Conservation (phyloP, 2,329 filamentous ascomycete genomes). For the Hirsutella thompsonii region DNA sequence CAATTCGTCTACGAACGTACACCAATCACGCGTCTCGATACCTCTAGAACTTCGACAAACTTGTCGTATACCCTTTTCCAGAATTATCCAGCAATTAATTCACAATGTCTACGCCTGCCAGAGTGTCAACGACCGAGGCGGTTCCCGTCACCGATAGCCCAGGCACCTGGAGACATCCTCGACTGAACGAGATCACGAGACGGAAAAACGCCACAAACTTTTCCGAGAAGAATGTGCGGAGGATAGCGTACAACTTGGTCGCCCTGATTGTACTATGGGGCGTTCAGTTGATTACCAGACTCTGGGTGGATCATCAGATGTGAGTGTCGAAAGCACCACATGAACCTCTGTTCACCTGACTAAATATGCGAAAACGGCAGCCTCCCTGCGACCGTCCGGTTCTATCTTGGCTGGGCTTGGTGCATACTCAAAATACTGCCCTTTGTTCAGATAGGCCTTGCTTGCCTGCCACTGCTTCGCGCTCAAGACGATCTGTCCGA, state of each 20-base stretch:
- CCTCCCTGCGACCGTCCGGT: slow-evolving; percentile 15
- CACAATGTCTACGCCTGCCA: slow-evolving; percentile 18
- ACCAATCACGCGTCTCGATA: too few relatives aligned
- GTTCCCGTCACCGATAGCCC: slow-evolving; percentile 37
- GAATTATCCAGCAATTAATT: neutral
- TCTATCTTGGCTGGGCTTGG: slow-evolving; percentile 31
- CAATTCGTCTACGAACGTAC: neutral
- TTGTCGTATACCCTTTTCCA: neutral
- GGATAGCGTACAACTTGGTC: slow-evolving; percentile 53
- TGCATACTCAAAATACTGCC: slow-evolving; percentile 41
- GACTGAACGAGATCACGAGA: slow-evolving; percentile 72
- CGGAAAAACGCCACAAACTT: slow-evolving; percentile 72
- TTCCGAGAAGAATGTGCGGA: slow-evolving; percentile 60
- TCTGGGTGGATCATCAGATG: slow-evolving; percentile 25
- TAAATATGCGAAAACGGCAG: slow-evolving; percentile 11
- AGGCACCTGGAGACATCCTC: slow-evolving; percentile 85
- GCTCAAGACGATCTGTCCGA: slow-evolving; percentile 69
- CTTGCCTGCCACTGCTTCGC: slow-evolving; percentile 60
- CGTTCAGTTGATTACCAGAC: slow-evolving; percentile 18
- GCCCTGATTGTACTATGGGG: slow-evolving; percentile 28
- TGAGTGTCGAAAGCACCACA: slow-evolving; percentile 10
- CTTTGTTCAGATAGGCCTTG: slow-evolving; percentile 56
- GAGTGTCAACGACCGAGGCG: slow-evolving; percentile 28
- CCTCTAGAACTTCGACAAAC: too few relatives aligned
- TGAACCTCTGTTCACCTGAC: neutral